These are phyloP conservation scores for Phytopythium helicoides DNA, from an alignment of 352 stramenopile species.

Conservation along the genomic window DNA sequence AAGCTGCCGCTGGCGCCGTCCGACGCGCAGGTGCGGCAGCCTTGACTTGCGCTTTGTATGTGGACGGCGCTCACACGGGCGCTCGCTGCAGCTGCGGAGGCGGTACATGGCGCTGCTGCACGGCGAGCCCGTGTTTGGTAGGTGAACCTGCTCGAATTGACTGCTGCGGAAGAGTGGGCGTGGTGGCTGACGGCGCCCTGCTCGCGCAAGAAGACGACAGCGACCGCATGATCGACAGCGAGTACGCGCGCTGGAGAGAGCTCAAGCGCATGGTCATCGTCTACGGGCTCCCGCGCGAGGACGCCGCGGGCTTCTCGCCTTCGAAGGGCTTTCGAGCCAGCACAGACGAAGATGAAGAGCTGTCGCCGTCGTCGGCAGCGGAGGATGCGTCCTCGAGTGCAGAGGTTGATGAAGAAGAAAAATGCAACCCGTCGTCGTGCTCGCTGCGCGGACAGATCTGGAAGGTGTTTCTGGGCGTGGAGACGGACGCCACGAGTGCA, in stretches of 20 bases:
- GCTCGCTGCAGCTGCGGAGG: constrained; percentile 32
- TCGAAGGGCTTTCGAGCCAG: neutral
- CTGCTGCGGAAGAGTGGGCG: too few relatives aligned
- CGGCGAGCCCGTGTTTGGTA: constrained; percentile 42
- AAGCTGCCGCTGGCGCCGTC: constrained; percentile 14
- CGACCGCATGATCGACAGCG: constrained; percentile 34
- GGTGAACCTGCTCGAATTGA: neutral
- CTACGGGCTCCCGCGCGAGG: constrained; percentile 61
- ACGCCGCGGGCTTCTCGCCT: constrained; percentile 11
- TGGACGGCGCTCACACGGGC: neutral
- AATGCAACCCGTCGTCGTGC: constrained; percentile 19
- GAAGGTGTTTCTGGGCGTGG: constrained; percentile 86
- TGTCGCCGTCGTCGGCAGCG: neutral
- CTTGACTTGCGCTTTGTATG: neutral
- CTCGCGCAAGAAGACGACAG: constrained; percentile 25
- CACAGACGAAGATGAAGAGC: constrained; percentile 10
- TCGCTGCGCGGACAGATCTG: constrained; percentile 85
- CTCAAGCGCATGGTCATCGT: constrained; percentile 83
- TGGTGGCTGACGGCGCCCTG: neutral
- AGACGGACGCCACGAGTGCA: constrained; percentile 48
- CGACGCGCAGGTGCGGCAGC: constrained; percentile 19
- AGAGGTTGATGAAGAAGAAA: neutral
- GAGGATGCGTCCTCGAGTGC: neutral
- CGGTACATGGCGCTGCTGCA: constrained; percentile 48
- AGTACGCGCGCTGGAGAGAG: constrained; percentile 79